phyloP scores from a whole-genome alignment of 805 yeast species.

The Starmerella geochares region DNA sequence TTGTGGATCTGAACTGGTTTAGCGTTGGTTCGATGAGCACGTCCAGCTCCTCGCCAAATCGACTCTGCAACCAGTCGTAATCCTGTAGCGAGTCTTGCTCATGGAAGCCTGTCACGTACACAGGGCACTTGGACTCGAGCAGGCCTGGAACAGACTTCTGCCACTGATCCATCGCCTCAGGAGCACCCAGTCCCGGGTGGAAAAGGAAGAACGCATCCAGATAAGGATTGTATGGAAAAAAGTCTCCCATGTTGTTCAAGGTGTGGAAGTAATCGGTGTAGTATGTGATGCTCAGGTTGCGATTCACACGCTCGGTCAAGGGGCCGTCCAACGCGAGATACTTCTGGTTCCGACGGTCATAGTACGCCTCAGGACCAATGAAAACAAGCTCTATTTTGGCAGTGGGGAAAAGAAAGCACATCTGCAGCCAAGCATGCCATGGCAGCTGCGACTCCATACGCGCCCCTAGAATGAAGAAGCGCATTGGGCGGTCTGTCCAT shows the following conservation, averaged over 20 bases:
- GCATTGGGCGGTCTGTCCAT: conserved; percentile 75
- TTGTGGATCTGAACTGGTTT: conserved; percentile 73
- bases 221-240: conserved; percentile 97
- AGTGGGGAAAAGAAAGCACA: conserved; percentile 74
- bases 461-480: conserved; percentile 83
- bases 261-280: conserved; percentile 90
- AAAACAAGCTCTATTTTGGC: conserved; percentile 77
- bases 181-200: conserved; percentile 89
- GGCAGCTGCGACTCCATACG: conserved; percentile 91
- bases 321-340: conserved; percentile 43
- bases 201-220: conserved; percentile 83
- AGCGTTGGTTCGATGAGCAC: conserved; percentile 61
- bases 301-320: conserved; percentile 61
- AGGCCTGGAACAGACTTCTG: conserved; percentile 73
- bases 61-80: conserved; percentile 54
- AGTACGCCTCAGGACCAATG: conserved; percentile 85
- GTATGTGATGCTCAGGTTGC: conserved; percentile 59
- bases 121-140: conserved; percentile 85
- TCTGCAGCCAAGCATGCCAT: conserved; percentile 89
- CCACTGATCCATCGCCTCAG: conserved; percentile 74
- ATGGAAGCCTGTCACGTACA: conserved; percentile 84
- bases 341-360: conserved; percentile 58
- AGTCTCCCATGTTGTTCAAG: conserved; percentile 81
- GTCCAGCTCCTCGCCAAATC: conserved; percentile 65
- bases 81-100: conserved; percentile 62